A percentile compares a stretch with the other conserved stretches of the same genome.
These are phyloP conservation scores for Pleomassaria siparia DNA, from an alignment of 2,329 filamentous ascomycete genomes.

Conservation along the genomic window DNA sequence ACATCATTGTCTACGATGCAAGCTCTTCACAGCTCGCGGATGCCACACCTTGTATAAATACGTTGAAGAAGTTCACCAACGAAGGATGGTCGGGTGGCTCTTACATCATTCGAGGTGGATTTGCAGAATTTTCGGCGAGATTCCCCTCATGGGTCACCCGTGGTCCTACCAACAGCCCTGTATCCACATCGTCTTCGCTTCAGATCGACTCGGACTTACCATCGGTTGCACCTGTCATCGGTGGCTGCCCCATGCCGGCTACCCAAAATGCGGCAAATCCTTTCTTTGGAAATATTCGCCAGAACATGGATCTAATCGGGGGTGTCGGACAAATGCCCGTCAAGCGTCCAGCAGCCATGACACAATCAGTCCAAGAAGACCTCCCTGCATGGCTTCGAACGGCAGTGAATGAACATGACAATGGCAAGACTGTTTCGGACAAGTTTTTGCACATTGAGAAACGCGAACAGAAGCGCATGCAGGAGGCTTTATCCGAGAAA, in stretches of 20 bases:
- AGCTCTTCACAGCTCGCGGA: constrained; percentile 78
- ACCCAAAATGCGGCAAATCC: constrained; percentile 73
- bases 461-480: constrained; percentile 89
- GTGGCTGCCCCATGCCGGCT: constrained; percentile 79
- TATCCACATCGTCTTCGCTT: constrained; percentile 24
- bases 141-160: constrained; percentile 62
- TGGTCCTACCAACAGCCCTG: constrained; percentile 47
- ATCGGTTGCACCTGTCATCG: constrained; percentile 75
- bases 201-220: constrained; percentile 38
- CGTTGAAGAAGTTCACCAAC: constrained; percentile 86
- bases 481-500: constrained; percentile 68
- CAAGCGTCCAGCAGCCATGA: constrained; percentile 59
- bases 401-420: constrained; percentile 66
- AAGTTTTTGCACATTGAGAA: constrained; percentile 84
- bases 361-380: constrained; percentile 48
- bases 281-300: constrained; percentile 94
- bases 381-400: constrained; percentile 78
- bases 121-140: constrained; percentile 68
- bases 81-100: constrained; percentile 78
- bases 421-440: constrained; percentile 78
- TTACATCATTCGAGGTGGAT: constrained; percentile 80
- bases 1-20: constrained; percentile 86
- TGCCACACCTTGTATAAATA: constrained; percentile 77
- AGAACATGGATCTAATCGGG: constrained; percentile 92
- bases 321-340: constrained; percentile 81